Percentiles rank a stretch among this genome's conserved stretches.
Conservation (phyloP, 2,329 filamentous ascomycete genomes). For the Endoconidiophora polonica region DNA sequence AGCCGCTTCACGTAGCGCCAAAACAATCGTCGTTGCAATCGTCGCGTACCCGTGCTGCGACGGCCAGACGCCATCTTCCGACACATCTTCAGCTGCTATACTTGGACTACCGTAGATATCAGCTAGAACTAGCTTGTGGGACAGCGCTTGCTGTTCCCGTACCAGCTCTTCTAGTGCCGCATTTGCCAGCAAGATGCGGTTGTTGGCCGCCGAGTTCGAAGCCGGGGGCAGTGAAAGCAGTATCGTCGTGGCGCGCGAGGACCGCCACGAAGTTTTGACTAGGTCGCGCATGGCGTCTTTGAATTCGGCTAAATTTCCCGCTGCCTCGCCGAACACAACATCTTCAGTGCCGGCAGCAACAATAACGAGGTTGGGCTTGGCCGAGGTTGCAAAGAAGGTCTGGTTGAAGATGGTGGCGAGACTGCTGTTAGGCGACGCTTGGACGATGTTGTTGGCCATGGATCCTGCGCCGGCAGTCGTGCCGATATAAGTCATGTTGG, state of each 20-base stretch:
- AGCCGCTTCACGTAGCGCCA: conserved; percentile 18
- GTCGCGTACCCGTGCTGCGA: conserved; percentile 21
- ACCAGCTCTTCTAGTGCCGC: too few species aligned
- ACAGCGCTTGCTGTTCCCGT: conserved; percentile 13
- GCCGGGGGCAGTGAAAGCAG: conserved; percentile 20
- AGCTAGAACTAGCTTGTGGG: conserved; percentile 19
- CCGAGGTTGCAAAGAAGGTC: conserved; percentile 17
- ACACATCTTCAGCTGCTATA: conserved; percentile 16
- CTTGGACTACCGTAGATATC: conserved; percentile 20
- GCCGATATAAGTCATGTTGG: conserved; percentile 23
- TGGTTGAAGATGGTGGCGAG: conserved; percentile 21
- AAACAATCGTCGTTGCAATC: conserved; percentile 21
- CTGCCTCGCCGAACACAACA: not conserved
- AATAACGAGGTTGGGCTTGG: conserved; percentile 22
- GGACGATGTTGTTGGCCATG: conserved; percentile 22
- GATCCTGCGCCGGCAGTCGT: conserved; percentile 19
- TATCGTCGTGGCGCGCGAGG: conserved; percentile 20
- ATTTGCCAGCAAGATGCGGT: too few species aligned
- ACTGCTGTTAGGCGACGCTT: conserved; percentile 22
- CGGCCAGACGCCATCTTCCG: conserved; percentile 21
- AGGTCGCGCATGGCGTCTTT: conserved; percentile 17
- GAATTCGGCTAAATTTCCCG: conserved; percentile 18
- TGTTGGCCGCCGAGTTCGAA: conserved; percentile 11
- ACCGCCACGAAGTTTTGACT: conserved; percentile 19
- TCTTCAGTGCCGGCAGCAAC: conserved; percentile 27